Evolutionary conservation across 129 eudicot species (phyloP).

Genomic region (Silybum marianum): DNA sequence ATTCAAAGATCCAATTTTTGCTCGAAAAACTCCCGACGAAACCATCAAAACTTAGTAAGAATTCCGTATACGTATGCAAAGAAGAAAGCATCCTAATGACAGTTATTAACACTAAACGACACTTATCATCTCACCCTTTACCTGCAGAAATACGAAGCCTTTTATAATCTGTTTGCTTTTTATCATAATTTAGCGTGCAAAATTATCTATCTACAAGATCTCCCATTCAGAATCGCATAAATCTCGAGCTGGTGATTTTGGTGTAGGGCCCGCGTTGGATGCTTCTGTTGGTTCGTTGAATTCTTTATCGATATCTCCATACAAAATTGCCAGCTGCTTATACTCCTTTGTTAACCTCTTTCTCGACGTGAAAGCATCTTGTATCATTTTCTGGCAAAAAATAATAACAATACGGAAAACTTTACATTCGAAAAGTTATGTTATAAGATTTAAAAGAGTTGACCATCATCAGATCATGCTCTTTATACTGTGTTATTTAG

Average conservation of each 20-base stretch:
- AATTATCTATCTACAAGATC: conserved; percentile 45
- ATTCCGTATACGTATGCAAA: neutral
- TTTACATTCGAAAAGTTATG: neutral
- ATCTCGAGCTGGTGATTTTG: conserved; percentile 26
- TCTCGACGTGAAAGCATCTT: conserved; percentile 53
- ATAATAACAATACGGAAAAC: conserved; percentile 12
- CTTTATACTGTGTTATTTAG: too few relatives aligned
- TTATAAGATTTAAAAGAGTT: too few relatives aligned
- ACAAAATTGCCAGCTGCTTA: conserved; percentile 49
- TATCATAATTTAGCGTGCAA: neutral
- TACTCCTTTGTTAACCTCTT: conserved; percentile 68
- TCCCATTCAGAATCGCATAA: conserved; percentile 57
- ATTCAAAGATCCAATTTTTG: neutral
- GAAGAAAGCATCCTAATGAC: conserved; percentile 16
- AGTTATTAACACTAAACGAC: conserved; percentile 8
- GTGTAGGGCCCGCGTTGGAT: neutral
- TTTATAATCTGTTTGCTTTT: neutral
- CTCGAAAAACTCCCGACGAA: neutral
- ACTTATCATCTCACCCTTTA: conserved; percentile 37
- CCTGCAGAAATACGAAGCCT: conserved; percentile 24
- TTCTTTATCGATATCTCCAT: conserved; percentile 53
- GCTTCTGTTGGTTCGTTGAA: conserved; percentile 16
- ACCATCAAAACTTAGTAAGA: conserved; percentile 7
- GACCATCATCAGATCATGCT: too few relatives aligned
- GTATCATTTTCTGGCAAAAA: conserved; percentile 51